These are phyloP conservation scores for Microcyclosporella mali DNA, from an alignment of 2,329 filamentous ascomycete genomes.

Conservation along the genomic window DNA sequence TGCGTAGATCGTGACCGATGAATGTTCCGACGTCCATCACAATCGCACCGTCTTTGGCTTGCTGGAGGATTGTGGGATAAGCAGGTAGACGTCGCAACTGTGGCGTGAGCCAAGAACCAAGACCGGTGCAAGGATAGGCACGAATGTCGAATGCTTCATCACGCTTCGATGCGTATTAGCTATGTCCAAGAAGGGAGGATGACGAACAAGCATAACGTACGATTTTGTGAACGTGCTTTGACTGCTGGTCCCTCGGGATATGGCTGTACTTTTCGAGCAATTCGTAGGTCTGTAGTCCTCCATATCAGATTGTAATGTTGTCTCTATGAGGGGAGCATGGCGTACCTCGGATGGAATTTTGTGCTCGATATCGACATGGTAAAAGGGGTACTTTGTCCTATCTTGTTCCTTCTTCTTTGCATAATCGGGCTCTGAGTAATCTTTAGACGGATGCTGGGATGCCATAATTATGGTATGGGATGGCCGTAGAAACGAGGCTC, in stretches of 20 bases:
- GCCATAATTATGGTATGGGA: too few relatives aligned
- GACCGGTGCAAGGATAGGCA: conserved; percentile 24
- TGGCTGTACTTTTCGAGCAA: conserved; percentile 36
- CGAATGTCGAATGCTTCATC: conserved; percentile 22
- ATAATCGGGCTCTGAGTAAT: conserved; percentile 7
- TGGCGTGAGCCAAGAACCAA: conserved; percentile 19
- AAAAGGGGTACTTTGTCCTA: conserved; percentile 5
- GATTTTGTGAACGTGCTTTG: conserved; percentile 31
- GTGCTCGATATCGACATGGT: conserved; percentile 3
- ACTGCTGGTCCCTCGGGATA: conserved; percentile 29
- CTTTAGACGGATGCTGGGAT: neutral
- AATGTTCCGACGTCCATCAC: conserved; percentile 36
- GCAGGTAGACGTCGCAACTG: conserved; percentile 12
- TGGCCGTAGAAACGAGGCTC: too few relatives aligned
- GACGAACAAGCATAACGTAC: too few relatives aligned
- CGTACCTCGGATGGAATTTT: conserved; percentile 17
- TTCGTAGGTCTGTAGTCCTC: conserved; percentile 26
- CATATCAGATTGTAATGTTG: too few relatives aligned
- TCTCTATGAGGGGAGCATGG: neutral
- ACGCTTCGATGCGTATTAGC: conserved; percentile 8
- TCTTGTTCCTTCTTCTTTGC: conserved; percentile 1
- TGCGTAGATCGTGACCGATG: conserved; percentile 33
- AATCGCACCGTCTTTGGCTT: conserved; percentile 26
- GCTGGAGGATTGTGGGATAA: conserved; percentile 18
- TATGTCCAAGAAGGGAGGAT: too few relatives aligned